Conservation (phyloP, 139 green algal genomes). For the Zygnema circumcarinatum region DNA sequence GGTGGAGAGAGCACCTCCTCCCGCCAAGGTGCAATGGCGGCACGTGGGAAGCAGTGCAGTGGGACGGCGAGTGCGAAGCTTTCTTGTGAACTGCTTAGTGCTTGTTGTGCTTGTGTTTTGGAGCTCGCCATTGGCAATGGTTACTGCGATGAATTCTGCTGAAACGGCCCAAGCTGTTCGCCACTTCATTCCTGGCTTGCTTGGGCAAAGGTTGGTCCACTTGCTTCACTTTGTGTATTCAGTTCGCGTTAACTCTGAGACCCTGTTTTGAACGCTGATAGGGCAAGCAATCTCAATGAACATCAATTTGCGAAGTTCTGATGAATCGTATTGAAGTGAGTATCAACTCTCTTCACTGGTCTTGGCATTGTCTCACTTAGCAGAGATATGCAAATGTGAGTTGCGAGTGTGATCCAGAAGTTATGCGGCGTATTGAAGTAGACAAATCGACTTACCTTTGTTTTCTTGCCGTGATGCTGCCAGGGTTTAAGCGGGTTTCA, state of each 20-base stretch:
- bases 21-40: slow-evolving; percentile 17
- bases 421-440: too few relatives aligned
- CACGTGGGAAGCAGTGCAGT: slow-evolving; percentile 45
- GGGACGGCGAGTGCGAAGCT: slow-evolving; percentile 6
- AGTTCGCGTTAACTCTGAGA: too few relatives aligned
- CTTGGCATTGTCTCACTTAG: too few relatives aligned
- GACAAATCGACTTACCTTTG: too few relatives aligned
- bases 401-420: too few relatives aligned
- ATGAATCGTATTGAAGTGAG: too few relatives aligned
- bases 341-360: too few relatives aligned
- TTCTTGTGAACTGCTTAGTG: slow-evolving; percentile 43
- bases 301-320: too few relatives aligned
- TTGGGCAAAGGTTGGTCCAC: slow-evolving; percentile 31
- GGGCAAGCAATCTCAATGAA: too few relatives aligned
- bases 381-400: too few relatives aligned
- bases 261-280: too few relatives aligned
- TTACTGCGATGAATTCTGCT: slow-evolving; percentile 40
- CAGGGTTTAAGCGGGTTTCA: slow-evolving; percentile 40
- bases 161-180: slow-evolving; percentile 13
- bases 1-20: slow-evolving; percentile 35
- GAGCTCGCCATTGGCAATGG: slow-evolving; percentile 50
- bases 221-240: not conserved
- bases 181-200: slow-evolving; percentile 36
- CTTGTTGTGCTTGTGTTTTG: slow-evolving; percentile 53
- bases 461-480: too few relatives aligned